Percentiles rank a stretch among this genome's conserved stretches.
phyloP scores from a whole-genome alignment of 257 asterid species.

The Avicennia marina region DNA sequence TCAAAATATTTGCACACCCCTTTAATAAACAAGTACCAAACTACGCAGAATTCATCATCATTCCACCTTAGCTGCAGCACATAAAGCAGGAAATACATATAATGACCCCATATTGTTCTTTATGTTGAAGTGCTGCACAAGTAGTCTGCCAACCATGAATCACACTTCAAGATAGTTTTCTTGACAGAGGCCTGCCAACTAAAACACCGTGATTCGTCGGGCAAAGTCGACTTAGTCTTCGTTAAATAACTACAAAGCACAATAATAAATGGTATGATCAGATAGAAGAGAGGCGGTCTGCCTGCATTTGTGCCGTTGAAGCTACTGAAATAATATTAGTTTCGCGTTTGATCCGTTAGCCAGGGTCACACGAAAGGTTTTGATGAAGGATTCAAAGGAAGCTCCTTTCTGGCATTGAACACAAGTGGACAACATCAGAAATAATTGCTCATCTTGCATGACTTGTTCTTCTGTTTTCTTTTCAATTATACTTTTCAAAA shows the following conservation, averaged over 20 bases:
- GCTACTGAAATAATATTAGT: not conserved
- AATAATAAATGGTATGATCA: not conserved
- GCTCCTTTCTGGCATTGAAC: conserved; percentile 28
- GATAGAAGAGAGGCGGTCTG: not conserved
- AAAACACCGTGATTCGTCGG: not conserved
- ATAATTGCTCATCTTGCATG: not conserved
- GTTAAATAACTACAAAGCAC: conserved; percentile 20
- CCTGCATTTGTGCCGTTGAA: not conserved
- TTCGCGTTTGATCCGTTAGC: conserved; percentile 12
- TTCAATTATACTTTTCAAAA: conserved; percentile 23
- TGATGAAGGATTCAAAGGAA: conserved; percentile 20
- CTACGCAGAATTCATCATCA: no score
- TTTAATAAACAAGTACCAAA: no score
- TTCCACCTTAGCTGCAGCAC: no score
- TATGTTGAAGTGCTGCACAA: no score
- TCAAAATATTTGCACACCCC: no score
- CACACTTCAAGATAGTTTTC: conserved; percentile 2
- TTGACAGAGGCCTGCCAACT: conserved; percentile 25
- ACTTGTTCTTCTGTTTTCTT: not conserved
- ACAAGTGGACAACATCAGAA: conserved; percentile 19
- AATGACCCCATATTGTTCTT: no score
- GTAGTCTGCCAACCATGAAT: no score
- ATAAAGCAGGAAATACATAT: no score
- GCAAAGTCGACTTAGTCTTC: conserved; percentile 14
- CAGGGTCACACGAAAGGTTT: conserved; percentile 29